Percentiles rank a stretch among this genome's conserved stretches.
These are phyloP conservation scores for Aspergillus texensis DNA, from an alignment of 2,329 filamentous ascomycete genomes.

Conservation along the genomic window DNA sequence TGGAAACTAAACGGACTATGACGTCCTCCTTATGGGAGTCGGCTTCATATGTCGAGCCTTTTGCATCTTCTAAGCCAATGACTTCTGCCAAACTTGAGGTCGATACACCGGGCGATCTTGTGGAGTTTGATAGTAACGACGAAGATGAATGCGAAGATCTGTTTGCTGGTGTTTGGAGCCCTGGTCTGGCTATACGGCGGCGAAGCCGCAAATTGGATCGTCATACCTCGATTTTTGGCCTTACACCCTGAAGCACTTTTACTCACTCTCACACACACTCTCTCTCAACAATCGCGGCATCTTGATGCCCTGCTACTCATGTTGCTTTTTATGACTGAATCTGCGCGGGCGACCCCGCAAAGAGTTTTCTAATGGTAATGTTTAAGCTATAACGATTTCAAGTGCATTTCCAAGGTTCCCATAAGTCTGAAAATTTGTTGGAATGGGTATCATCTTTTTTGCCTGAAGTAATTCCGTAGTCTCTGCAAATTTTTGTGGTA, in stretches of 20 bases:
- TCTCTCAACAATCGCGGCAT: not conserved
- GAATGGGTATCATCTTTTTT: not conserved
- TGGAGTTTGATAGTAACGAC: constrained; percentile 66
- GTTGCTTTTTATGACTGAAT: not conserved
- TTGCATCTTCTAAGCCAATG: not conserved
- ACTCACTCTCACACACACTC: not conserved
- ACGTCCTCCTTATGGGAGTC: constrained; percentile 57
- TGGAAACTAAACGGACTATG: constrained; percentile 62
- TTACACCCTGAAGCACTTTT: constrained; percentile 16
- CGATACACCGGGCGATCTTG: constrained; percentile 31
- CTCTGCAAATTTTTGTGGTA: not conserved
- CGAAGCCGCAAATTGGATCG: constrained; percentile 44
- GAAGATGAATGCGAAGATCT: constrained; percentile 69
- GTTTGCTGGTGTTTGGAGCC: constrained; percentile 64
- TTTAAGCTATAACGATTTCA: not conserved
- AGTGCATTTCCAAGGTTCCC: not conserved
- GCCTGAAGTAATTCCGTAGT: not conserved
- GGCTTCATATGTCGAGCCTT: constrained; percentile 16
- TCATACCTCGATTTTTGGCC: constrained; percentile 28
- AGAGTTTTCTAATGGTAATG: not conserved
- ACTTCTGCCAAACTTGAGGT: constrained; percentile 8
- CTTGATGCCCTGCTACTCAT: not conserved
- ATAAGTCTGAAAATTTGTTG: not conserved
- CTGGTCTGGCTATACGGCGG: constrained; percentile 51
- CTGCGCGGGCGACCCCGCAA: not conserved